Conservation (phyloP, 2,329 filamentous ascomycete genomes). For the Aspergillus brasiliensis region DNA sequence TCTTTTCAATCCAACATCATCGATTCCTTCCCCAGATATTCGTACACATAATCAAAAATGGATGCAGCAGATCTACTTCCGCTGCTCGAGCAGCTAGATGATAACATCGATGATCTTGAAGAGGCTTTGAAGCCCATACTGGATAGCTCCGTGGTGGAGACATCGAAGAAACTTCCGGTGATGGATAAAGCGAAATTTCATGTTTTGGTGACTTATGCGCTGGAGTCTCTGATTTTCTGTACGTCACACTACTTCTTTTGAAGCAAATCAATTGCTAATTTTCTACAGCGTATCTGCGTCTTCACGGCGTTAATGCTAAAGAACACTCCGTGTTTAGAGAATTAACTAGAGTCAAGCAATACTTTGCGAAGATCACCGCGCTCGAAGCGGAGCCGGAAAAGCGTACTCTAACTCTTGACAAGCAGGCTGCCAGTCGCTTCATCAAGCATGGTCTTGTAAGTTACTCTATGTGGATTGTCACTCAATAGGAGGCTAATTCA, state of each 20-base stretch:
- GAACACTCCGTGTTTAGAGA: conserved; percentile 83
- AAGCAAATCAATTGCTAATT: conserved; percentile 13
- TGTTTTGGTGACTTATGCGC: conserved; percentile 81
- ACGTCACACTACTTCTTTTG: conserved; percentile 31
- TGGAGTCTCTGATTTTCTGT: conserved; percentile 91
- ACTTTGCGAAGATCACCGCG: conserved; percentile 87
- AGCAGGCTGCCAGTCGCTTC: conserved; percentile 76
- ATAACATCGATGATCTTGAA: conserved; percentile 77
- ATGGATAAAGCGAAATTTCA: conserved; percentile 94
- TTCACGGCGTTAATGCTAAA: conserved; percentile 79
- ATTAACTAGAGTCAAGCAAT: conserved; percentile 82
- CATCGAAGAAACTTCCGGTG: conserved; percentile 79
- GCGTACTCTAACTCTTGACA: conserved; percentile 65
- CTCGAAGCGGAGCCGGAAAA: conserved; percentile 65
- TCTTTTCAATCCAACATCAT: not conserved
- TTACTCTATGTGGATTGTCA: conserved; percentile 13
- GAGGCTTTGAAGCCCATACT: conserved; percentile 74
- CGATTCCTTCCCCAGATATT: conserved; percentile 9
- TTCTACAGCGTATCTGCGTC: conserved; percentile 67
- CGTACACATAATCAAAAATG: conserved; percentile 40
- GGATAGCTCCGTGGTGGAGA: conserved; percentile 62
- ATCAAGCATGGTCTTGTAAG: conserved; percentile 77
- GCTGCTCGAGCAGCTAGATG: conserved; percentile 72
- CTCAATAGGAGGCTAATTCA: conserved; percentile 20
- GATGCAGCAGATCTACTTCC: conserved; percentile 63